Evolutionary conservation across 192 early-diverging fungal species (phyloP).

Genomic region (Coemansia aciculifera): DNA sequence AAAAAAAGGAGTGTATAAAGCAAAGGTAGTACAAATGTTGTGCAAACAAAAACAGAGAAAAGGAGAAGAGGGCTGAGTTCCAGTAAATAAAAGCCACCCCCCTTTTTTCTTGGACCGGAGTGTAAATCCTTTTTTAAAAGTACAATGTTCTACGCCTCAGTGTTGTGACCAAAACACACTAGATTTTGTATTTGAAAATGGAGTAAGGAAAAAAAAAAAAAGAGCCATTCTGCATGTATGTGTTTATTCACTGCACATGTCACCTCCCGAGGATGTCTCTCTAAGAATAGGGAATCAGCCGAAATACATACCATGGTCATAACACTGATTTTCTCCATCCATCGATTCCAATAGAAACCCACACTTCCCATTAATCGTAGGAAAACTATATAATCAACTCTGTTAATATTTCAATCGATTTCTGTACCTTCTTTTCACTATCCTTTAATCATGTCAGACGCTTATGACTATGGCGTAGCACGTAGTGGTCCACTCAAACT

Average conservation of each 20-base stretch:
- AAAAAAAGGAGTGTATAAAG: neutral
- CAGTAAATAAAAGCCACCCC: neutral
- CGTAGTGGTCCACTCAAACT: constrained; percentile 30
- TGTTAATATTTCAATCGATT: too few species aligned
- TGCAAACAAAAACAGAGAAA: neutral
- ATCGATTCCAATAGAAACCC: neutral
- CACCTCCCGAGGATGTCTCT: neutral
- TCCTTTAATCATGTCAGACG: constrained; percentile 24
- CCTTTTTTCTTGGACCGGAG: neutral
- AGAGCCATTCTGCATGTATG: neutral
- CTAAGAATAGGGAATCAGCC: neutral
- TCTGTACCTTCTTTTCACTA: too few species aligned
- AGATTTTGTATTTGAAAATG: neutral
- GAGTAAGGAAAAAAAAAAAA: neutral
- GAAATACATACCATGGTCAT: neutral
- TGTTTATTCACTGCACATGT: too few species aligned
- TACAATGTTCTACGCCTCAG: neutral
- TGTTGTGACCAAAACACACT: neutral
- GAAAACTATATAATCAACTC: neutral
- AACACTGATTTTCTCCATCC: neutral
- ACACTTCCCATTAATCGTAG: neutral
- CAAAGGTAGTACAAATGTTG: neutral
- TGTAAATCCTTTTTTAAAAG: neutral
- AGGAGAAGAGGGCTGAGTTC: neutral
- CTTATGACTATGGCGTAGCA: constrained; percentile 49